These are phyloP conservation scores for Gossypium arboreum DNA, from an alignment of 345 rosid genomes.

Conservation along the genomic window DNA sequence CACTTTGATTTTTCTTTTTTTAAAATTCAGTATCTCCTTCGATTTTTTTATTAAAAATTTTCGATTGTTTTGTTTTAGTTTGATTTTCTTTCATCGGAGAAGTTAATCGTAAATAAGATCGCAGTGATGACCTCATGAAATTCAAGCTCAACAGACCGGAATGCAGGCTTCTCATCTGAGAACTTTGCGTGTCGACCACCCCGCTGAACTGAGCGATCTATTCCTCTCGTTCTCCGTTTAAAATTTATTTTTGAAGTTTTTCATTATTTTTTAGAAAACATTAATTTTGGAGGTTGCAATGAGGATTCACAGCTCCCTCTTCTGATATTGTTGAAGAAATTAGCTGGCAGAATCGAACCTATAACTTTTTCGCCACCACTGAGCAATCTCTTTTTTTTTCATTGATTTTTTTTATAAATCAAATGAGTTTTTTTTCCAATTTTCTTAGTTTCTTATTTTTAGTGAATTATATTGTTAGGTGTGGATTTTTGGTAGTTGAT, in stretches of 20 bases:
- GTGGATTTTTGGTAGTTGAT: conserved; percentile 14
- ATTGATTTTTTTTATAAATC: neutral
- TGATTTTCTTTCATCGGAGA: neutral
- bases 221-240: neutral
- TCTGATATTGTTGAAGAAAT: conserved; percentile 50
- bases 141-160: conserved; percentile 99
- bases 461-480: too few species aligned
- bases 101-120: conserved; percentile 18
- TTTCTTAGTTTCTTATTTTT: neutral
- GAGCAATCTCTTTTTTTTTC: conserved; percentile 31
- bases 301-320: conserved; percentile 70
- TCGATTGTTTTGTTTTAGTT: neutral
- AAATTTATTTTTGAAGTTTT: neutral
- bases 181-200: conserved; percentile 70
- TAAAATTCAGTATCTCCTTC: neutral
- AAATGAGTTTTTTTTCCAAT: neutral
- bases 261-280: neutral
- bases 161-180: conserved; percentile 51
- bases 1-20: neutral
- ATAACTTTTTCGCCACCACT: conserved; percentile 37
- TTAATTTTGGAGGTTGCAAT: conserved; percentile 31
- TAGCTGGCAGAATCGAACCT: conserved; percentile 78
- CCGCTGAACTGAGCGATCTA: conserved; percentile 77
- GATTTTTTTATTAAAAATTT: neutral
- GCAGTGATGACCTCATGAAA: conserved; percentile 67